Evolutionary conservation across 805 yeast species (phyloP).

Genomic region (Metschnikowia drakensbergensis): DNA sequence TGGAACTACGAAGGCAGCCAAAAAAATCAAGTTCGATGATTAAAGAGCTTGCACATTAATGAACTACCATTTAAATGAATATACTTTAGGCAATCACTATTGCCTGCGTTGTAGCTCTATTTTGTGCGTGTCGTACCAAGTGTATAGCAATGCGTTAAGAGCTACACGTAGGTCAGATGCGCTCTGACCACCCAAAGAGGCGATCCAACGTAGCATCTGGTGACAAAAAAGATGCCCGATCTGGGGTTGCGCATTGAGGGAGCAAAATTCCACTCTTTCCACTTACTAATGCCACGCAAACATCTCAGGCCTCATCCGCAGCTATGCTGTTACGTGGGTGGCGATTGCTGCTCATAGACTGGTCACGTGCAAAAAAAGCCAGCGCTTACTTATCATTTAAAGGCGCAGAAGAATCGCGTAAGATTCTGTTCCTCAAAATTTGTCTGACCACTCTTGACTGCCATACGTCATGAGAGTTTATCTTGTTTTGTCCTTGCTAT

Average conservation of each 20-base stretch:
- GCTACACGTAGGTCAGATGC: background rate
- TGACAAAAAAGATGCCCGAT: too few relatives aligned
- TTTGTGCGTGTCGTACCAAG: background rate
- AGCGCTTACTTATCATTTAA: slow-evolving; percentile 1
- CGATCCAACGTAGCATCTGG: background rate
- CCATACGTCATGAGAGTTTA: slow-evolving; percentile 4
- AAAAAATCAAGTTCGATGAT: slow-evolving; percentile 78
- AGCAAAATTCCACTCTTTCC: background rate
- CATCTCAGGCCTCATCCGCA: background rate
- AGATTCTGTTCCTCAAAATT: background rate
- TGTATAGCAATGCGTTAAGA: background rate
- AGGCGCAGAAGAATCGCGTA: slow-evolving; percentile 4
- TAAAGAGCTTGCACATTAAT: slow-evolving; percentile 1
- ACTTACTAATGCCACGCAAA: background rate
- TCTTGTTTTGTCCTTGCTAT: slow-evolving; percentile 5
- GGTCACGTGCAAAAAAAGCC: slow-evolving; percentile 3
- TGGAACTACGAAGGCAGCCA: slow-evolving; percentile 77
- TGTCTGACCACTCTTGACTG: background rate
- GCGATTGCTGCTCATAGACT: background rate
- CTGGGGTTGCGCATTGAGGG: too few relatives aligned
- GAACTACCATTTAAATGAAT: background rate
- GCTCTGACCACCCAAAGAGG: background rate
- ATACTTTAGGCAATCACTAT: background rate
- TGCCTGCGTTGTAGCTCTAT: background rate
- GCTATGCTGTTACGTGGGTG: background rate